Base-by-base conservation (phyloP, 2,329 filamentous ascomycete species). In the Onygenales sp. region DNA sequence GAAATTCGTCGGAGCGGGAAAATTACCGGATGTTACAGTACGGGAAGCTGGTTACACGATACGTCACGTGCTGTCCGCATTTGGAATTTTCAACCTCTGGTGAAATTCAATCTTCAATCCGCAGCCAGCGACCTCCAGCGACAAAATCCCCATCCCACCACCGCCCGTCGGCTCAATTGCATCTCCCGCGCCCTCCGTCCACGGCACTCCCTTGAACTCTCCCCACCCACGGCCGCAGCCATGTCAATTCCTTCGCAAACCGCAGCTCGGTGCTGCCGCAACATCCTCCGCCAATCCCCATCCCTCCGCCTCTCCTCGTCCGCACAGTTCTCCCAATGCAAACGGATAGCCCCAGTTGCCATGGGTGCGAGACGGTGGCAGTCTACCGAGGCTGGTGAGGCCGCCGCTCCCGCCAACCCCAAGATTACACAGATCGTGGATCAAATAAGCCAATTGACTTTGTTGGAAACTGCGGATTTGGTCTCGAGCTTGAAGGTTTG, bases 381-480 rank as follows among this genome's bases (percentile, higher is more conserved):
- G 74, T 92, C 89, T 58, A 91, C 89, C 63, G 87, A 91, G 64
- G 83, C 79, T 53, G 67, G 82, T 51, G 57, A 55, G 33, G 57
- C 64, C 54, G 77, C 78, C 52, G 73, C 77, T 54, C 70, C 81
- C 63, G 73, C 77, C 57, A 95, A 88, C 75, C 90, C 93, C 58
- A 98, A 98, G 82, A 95, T 99, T 65, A 74, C 85, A 63, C 83
- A 82, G 56, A 98, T 99, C 67, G 93, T 99, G 67, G 91, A 98
- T 71, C 91, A 98, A 75, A 98, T 99, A 73, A 95, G 92, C 75
- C 85, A 93, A 82, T 86, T 99, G 81, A 98, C 91, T 44, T 80
- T 99, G 55, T 77, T 99, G 65, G 94, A 99, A 81, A 98, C 93
- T 40, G 92, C 94, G 54, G 93, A 97, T 70, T 79, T 99, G 56